Conservation (phyloP, 176 grass and related monocot species). For the Oryza australiensis region DNA sequence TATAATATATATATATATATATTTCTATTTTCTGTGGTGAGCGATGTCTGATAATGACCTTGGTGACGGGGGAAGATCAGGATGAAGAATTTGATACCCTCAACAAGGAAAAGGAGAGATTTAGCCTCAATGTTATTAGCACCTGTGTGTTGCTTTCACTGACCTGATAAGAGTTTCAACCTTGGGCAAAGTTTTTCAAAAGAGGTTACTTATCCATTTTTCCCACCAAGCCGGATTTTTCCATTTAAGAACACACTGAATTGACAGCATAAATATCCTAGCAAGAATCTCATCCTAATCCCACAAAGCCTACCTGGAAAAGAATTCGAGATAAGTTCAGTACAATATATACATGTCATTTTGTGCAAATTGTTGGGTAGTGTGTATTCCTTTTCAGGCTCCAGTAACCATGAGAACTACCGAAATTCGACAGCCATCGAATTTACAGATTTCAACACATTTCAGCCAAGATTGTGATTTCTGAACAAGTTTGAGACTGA, state of each 20-base stretch:
- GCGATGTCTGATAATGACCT: slow-evolving; percentile 13
- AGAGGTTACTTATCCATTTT: neutral
- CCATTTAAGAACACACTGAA: slow-evolving; percentile 3
- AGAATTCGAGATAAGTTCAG: neutral
- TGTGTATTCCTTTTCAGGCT: neutral
- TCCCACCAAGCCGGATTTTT: slow-evolving; percentile 20
- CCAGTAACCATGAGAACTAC: neutral
- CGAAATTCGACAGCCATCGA: neutral
- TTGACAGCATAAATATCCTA: slow-evolving; percentile 7
- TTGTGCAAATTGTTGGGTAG: neutral
- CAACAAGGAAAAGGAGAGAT: neutral
- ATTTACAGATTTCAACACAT: neutral
- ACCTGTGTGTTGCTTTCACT: slow-evolving; percentile 16
- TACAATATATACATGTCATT: neutral
- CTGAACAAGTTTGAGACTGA: neutral
- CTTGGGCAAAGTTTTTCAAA: neutral
- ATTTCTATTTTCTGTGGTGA: slow-evolving; percentile 5
- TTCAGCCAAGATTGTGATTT: neutral
- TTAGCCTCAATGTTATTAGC: neutral
- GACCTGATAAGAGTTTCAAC: slow-evolving; percentile 12
- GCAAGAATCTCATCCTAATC: slow-evolving; percentile 15
- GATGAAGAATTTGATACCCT: slow-evolving; percentile 34
- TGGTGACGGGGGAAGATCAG: slow-evolving; percentile 34
- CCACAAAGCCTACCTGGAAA: neutral
- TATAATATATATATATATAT: neutral